These are phyloP conservation scores for Lactarius pseudohatsudake DNA, from an alignment of 768 basidiomycete species.

Conservation along the genomic window DNA sequence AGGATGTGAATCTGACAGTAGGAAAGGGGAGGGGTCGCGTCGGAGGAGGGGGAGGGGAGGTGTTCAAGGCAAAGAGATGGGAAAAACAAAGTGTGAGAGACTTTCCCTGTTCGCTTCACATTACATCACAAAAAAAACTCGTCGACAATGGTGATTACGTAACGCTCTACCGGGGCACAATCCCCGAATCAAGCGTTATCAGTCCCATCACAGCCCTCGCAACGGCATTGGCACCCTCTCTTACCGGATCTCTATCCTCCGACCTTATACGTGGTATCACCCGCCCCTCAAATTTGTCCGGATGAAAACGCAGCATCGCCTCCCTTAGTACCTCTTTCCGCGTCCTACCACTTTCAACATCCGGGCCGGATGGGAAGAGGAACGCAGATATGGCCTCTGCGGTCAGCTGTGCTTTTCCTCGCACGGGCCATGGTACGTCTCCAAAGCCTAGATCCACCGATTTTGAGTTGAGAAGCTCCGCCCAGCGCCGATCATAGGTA, in stretches of 20 bases:
- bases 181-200: slow-evolving; percentile 25
- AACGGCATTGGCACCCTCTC: slow-evolving; percentile 62
- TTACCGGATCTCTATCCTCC: slow-evolving; percentile 49
- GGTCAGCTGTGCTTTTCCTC: slow-evolving; percentile 38
- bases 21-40: neutral
- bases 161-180: neutral
- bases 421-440: slow-evolving; percentile 66
- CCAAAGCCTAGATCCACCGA: slow-evolving; percentile 41
- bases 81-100: neutral
- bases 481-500: slow-evolving; percentile 56
- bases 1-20: neutral
- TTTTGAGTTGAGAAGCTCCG: slow-evolving; percentile 36
- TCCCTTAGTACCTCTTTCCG: slow-evolving; percentile 55
- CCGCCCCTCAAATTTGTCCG: slow-evolving; percentile 71
- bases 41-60: neutral
- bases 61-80: neutral
- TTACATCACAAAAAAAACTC: neutral
- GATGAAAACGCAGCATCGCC: slow-evolving; percentile 66
- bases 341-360: slow-evolving; percentile 35
- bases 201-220: slow-evolving; percentile 58
- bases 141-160: neutral
- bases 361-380: slow-evolving; percentile 44
- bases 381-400: slow-evolving; percentile 47
- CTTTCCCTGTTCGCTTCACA: neutral
- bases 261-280: slow-evolving; percentile 53